Conservation (phyloP, 192 early-diverging fungal genomes). For the Mortierella claussenii region DNA sequence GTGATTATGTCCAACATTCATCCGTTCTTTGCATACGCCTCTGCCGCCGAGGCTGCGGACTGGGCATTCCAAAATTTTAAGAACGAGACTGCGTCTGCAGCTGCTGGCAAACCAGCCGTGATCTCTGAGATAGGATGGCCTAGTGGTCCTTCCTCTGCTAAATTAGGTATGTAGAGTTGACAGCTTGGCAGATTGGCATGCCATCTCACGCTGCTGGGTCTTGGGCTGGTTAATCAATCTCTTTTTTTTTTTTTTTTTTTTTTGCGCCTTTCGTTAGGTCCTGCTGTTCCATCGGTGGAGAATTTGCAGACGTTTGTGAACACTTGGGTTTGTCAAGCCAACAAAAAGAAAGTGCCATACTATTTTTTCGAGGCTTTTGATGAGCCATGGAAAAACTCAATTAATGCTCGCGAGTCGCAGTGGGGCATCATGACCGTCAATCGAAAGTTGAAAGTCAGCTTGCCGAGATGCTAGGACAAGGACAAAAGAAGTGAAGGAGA, state of each 20-base stretch:
- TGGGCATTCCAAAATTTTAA: conserved; percentile 66
- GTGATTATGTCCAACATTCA: conserved; percentile 72
- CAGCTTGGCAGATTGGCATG: background rate
- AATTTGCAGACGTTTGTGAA: conserved; percentile 72
- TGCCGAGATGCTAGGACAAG: conserved; percentile 29
- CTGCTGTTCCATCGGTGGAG: conserved; percentile 62
- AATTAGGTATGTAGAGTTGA: conserved; percentile 11
- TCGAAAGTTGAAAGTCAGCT: conserved; percentile 44
- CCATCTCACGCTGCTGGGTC: background rate
- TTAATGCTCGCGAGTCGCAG: conserved; percentile 58
- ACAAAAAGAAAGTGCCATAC: conserved; percentile 63
- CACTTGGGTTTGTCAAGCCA: conserved; percentile 70
- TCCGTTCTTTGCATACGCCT: conserved; percentile 73
- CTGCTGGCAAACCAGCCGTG: conserved; percentile 61
- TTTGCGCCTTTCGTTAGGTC: conserved; percentile 50
- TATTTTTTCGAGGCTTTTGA: conserved; percentile 78
- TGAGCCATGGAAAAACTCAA: conserved; percentile 70
- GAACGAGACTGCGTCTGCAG: conserved; percentile 53
- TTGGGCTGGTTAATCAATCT: background rate
- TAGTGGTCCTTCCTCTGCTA: conserved; percentile 42
- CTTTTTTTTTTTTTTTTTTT: conserved; percentile 10
- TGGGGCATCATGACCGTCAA: conserved; percentile 57
- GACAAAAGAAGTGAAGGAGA: too few relatives aligned
- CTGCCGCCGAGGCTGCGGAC: conserved; percentile 55
- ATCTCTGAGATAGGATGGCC: conserved; percentile 82